phyloP scores from a whole-genome alignment of 2,329 filamentous ascomycete species.

The Aspergillus versicolor region DNA sequence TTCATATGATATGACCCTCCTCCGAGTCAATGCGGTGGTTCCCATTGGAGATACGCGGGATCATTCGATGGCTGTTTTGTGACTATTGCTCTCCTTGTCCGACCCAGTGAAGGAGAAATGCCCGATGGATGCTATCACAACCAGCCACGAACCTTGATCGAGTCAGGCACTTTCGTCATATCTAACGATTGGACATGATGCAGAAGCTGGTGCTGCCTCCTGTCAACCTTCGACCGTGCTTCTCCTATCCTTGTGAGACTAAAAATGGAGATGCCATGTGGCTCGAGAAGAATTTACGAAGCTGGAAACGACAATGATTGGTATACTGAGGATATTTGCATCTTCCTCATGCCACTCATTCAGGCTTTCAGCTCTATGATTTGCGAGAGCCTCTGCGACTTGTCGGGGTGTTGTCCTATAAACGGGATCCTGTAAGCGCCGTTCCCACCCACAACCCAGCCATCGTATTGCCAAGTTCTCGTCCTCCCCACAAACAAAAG shows the following conservation, averaged over 20 bases:
- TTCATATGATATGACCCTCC: neutral
- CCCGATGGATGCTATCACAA: slow-evolving; percentile 11
- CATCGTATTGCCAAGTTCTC: slow-evolving; percentile 11
- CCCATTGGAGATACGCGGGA: slow-evolving; percentile 1
- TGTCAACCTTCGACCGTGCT: slow-evolving; percentile 7
- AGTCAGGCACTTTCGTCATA: neutral
- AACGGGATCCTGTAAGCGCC: slow-evolving; percentile 31
- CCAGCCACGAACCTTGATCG: slow-evolving; percentile 5
- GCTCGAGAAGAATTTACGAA: slow-evolving; percentile 5
- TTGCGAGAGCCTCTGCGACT: slow-evolving; percentile 17
- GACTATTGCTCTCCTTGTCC: slow-evolving; percentile 6
- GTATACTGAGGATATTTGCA: slow-evolving; percentile 5
- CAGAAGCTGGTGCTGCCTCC: slow-evolving; percentile 1
- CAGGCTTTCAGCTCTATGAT: slow-evolving; percentile 12
- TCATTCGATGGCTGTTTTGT: neutral
- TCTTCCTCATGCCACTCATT: neutral
- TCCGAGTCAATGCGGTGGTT: neutral
- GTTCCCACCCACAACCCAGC: slow-evolving; percentile 17
- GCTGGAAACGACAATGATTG: neutral
- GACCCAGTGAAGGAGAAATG: neutral
- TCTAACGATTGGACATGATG: slow-evolving; percentile 10
- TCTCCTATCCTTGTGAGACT: slow-evolving; percentile 15
- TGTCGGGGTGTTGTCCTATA: slow-evolving; percentile 21
- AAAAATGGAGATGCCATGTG: slow-evolving; percentile 16
- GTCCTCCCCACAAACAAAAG: slow-evolving; percentile 1